Base-by-base conservation (phyloP, 2,329 filamentous ascomycete species). In the Aspergillus viridinutans region DNA sequence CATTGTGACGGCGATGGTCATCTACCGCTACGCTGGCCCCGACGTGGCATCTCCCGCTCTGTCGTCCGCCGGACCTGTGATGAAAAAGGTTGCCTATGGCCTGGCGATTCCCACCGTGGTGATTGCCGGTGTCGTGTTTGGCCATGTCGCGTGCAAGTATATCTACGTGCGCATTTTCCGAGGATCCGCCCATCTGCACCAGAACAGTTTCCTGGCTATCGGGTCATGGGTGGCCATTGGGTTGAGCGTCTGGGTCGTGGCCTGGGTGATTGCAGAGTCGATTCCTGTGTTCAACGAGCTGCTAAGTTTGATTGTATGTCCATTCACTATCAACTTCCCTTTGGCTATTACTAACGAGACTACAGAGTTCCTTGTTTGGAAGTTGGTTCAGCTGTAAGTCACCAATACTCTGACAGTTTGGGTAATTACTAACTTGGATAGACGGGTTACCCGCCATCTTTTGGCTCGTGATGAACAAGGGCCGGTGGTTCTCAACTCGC, bases 221-320 rank as follows among this genome's bases (percentile, higher is more conserved):
- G 69, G 78, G 1, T 78, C 78, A 8, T 90, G 87, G 88, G 65
- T 84, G 6, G 78, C 61, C 2, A 82, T 90, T 42, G 81, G 82
- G 2, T 67, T 80, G 0, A 70, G 67, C 17, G 70, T 83, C 12
- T 90, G 86, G 83, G 64, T 83, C 1, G 58, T 87, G 6, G 83
- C 85, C 1, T 88, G 84, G 78, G 69, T 90, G 54, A 85, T 90
- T 54, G 86, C 87, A 2, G 84, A 88, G 69, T 84, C 84, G 0
- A 85, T 90, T 3, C 88, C 88, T 1, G 82, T 85, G 47, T 90
- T 90, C 75, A 84, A 84, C 64, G 79, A 85, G 51, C 73, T 90
- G 5, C 73, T 90, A 29, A 84, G 83, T 20, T 73, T 90, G 21
- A 83, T 89, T 60, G 65, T 73, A 69, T 50, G 59, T 6, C 26